These are phyloP conservation scores for Cicer bijugum DNA, from an alignment of 306 rosid genomes.

Conservation along the genomic window DNA sequence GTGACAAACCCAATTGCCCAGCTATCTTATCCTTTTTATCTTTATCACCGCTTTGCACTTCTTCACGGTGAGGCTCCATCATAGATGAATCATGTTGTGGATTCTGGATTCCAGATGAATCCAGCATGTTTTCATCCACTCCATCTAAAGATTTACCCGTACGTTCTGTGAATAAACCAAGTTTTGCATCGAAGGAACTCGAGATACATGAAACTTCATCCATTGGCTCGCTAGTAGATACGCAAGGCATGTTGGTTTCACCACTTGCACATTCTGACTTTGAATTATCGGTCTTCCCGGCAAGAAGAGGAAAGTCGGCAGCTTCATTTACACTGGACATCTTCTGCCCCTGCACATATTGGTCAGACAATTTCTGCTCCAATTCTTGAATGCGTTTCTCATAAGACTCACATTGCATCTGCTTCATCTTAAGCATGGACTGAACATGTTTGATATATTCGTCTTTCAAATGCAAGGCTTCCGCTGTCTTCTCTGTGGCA, in stretches of 20 bases:
- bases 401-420: slow-evolving; percentile 77
- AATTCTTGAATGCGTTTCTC: slow-evolving; percentile 94
- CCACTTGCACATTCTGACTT: slow-evolving; percentile 58
- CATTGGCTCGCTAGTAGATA: slow-evolving; percentile 79
- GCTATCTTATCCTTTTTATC: slow-evolving; percentile 67
- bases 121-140: slow-evolving; percentile 91
- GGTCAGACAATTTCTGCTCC: slow-evolving; percentile 84
- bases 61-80: slow-evolving; percentile 82
- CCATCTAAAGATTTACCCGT: slow-evolving; percentile 69
- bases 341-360: slow-evolving; percentile 71
- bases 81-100: slow-evolving; percentile 84
- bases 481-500: slow-evolving; percentile 79
- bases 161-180: slow-evolving; percentile 66
- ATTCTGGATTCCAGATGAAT: slow-evolving; percentile 77
- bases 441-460: slow-evolving; percentile 78
- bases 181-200: slow-evolving; percentile 73
- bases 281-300: slow-evolving; percentile 58
- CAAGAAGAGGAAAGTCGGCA: slow-evolving; percentile 56
- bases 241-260: slow-evolving; percentile 57
- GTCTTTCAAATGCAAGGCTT: slow-evolving; percentile 90
- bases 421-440: slow-evolving; percentile 81
- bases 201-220: slow-evolving; percentile 96
- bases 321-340: slow-evolving; percentile 54
- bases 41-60: slow-evolving; percentile 57
- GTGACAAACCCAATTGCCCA: slow-evolving; percentile 74